A percentile compares a stretch with the other conserved stretches of the same genome.
Evolutionary conservation across 805 yeast species (phyloP).

Genomic region (Allodekkera sacchari): DNA sequence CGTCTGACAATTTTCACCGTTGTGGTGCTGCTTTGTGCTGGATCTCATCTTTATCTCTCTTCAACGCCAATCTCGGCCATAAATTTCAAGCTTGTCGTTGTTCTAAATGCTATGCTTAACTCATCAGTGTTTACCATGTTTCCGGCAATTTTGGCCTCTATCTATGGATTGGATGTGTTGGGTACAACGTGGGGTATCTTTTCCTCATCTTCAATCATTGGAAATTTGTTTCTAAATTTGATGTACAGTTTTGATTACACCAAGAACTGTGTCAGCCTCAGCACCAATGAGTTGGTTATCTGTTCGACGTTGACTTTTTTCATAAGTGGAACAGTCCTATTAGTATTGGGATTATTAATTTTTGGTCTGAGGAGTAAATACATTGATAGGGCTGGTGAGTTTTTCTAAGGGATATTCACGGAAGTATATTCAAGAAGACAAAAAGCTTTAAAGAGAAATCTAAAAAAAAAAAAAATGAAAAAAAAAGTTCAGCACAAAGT

Average conservation of each 20-base stretch:
- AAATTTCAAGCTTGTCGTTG: constrained; percentile 16
- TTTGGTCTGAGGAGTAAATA: constrained; percentile 16
- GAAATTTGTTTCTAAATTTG: constrained; percentile 40
- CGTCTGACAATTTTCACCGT: constrained; percentile 20
- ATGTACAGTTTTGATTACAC: constrained; percentile 65
- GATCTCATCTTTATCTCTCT: constrained; percentile 23
- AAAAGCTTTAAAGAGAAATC: too few relatives aligned
- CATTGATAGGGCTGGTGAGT: constrained; percentile 17
- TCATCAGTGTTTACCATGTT: constrained; percentile 82
- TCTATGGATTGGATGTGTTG: constrained; percentile 83
- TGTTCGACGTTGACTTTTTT: constrained; percentile 27
- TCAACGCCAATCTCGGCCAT: constrained; percentile 13
- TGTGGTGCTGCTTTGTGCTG: constrained; percentile 19
- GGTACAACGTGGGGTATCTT: constrained; percentile 93
- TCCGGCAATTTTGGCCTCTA: constrained; percentile 74
- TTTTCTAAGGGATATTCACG: too few relatives aligned
- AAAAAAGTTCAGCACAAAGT: too few relatives aligned
- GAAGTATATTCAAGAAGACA: too few relatives aligned
- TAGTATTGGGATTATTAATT: constrained; percentile 17
- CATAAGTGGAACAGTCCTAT: constrained; percentile 17
- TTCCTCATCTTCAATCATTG: constrained; percentile 62
- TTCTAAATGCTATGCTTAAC: constrained; percentile 29
- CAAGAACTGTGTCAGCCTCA: constrained; percentile 19
- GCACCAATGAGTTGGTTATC: constrained; percentile 14
- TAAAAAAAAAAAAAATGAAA: too few relatives aligned